Conservation (phyloP, 345 rosid genomes). For the Excoecaria cochinchinensis region DNA sequence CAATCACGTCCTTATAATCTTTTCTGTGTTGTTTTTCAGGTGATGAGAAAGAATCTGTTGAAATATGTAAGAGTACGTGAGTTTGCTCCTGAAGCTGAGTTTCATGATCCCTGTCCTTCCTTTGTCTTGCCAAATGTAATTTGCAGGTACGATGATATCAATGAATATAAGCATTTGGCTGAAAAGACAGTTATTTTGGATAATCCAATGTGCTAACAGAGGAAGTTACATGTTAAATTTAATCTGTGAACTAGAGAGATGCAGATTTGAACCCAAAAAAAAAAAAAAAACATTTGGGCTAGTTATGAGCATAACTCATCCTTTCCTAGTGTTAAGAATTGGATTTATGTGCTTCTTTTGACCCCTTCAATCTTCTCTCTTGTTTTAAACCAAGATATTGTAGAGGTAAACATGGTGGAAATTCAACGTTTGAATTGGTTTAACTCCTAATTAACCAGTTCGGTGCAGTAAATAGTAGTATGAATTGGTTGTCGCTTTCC, state of each 20-base stretch:
- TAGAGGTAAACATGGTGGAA: neutral
- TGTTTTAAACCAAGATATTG: neutral
- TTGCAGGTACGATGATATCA: slow-evolving; percentile 59
- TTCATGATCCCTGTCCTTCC: slow-evolving; percentile 60
- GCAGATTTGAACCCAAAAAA: neutral
- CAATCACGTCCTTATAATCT: slow-evolving; percentile 5
- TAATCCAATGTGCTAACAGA: neutral
- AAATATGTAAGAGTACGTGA: slow-evolving; percentile 72
- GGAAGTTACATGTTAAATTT: neutral
- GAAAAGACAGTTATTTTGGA: neutral
- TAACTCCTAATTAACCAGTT: neutral
- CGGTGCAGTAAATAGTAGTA: neutral
- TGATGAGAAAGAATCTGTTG: slow-evolving; percentile 78
- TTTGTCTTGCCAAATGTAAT: slow-evolving; percentile 76
- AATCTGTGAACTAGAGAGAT: neutral
- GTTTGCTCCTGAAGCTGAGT: slow-evolving; percentile 82
- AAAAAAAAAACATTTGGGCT: neutral
- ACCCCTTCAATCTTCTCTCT: neutral
- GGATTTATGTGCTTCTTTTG: neutral
- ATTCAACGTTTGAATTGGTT: no score
- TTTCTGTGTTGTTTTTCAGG: slow-evolving; percentile 36
- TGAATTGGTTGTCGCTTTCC: neutral
- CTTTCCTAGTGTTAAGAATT: neutral
- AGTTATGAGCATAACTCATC: neutral
- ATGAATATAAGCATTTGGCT: neutral